Evolutionary conservation across 352 stramenopile species (phyloP).

Genomic region (Phytopythium helicoides): DNA sequence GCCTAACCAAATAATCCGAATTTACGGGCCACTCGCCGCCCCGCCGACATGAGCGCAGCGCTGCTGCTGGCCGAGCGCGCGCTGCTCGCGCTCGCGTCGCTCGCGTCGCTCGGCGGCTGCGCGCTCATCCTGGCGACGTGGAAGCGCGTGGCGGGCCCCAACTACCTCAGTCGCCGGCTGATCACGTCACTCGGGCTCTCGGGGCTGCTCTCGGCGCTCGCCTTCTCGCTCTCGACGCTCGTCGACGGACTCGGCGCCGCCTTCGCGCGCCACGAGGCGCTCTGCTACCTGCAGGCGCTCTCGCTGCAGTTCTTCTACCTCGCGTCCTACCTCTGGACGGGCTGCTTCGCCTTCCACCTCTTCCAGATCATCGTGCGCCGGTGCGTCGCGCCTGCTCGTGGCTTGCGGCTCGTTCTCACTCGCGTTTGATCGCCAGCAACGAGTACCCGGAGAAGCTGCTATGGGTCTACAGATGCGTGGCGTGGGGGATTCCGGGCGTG

Average conservation of each 20-base stretch:
- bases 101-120: conserved; percentile 64
- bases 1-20: no score
- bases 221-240: conserved; percentile 51
- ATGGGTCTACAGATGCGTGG: conserved; percentile 54
- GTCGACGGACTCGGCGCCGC: conserved; percentile 46
- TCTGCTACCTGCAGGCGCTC: conserved; percentile 70
- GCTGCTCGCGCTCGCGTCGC: conserved; percentile 46
- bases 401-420: no score
- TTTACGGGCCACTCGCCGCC: no score
- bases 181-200: conserved; percentile 67
- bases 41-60: no score
- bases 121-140: conserved; percentile 68
- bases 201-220: conserved; percentile 52
- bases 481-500: conserved; percentile 65
- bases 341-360: conserved; percentile 83
- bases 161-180: conserved; percentile 70
- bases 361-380: conserved; percentile 85
- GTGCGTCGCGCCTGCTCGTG: conserved; percentile 19
- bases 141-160: conserved; percentile 59
- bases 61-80: conserved; percentile 42
- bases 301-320: conserved; percentile 81
- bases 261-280: conserved; percentile 39
- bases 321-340: conserved; percentile 81
- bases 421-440: no score
- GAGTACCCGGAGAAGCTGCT: conserved; percentile 71